Evolutionary conservation across 768 basidiomycete genomes (phyloP).

Genomic region (Vishniacozyma victoriae): DNA sequence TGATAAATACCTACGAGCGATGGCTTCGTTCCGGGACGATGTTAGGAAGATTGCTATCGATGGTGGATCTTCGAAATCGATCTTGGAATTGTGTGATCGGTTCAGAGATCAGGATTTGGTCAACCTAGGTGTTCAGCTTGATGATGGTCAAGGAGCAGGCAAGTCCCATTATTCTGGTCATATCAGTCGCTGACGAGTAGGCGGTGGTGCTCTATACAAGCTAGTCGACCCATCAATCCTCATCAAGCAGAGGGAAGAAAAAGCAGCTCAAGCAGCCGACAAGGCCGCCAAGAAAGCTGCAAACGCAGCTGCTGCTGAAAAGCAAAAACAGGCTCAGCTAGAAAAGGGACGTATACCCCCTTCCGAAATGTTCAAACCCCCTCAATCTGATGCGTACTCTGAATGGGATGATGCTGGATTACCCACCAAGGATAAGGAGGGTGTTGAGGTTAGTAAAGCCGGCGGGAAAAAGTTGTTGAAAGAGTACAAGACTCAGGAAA

Average conservation of each 20-base stretch:
- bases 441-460: constrained; percentile 78
- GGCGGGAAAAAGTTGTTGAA: constrained; percentile 71
- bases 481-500: constrained; percentile 65
- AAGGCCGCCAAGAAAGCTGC: constrained; percentile 77
- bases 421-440: constrained; percentile 76
- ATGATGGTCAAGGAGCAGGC: constrained; percentile 80
- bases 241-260: constrained; percentile 80
- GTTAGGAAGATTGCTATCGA: constrained; percentile 75
- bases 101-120: constrained; percentile 84
- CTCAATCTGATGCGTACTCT: constrained; percentile 68
- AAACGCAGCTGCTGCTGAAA: constrained; percentile 51
- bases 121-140: constrained; percentile 89
- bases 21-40: constrained; percentile 87
- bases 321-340: constrained; percentile 58
- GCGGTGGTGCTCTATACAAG: constrained; percentile 92
- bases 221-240: constrained; percentile 76
- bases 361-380: constrained; percentile 74
- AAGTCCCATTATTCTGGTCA: constrained; percentile 1
- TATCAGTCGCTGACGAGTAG: constrained; percentile 47
- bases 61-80: constrained; percentile 61
- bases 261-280: constrained; percentile 64
- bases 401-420: constrained; percentile 81
- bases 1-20: constrained; percentile 77
- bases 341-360: constrained; percentile 76
- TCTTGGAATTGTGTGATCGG: constrained; percentile 78